Evolutionary conservation across 345 rosid genomes (phyloP), one percentile per base, ranked within the genome.

Genomic region (Erodium maritimum): DNA sequence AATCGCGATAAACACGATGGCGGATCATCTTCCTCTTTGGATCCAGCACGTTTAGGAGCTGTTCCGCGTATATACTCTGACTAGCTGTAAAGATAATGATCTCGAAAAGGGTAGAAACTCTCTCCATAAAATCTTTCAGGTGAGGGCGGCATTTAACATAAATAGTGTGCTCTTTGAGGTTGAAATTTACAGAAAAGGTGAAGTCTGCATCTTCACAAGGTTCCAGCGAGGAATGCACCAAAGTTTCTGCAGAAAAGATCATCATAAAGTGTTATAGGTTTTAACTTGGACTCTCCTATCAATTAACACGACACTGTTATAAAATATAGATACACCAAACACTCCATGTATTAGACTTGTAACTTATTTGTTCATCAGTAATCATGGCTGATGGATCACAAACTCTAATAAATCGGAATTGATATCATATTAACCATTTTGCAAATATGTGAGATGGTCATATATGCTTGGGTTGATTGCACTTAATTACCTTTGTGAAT

Each of bases 31-130:
- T 94, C 78, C 95, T 85, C 77, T 76, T 90, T 23, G 99, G 99
- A 71, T 94, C 99, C n/a, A 94, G 97, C 67, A 94, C 91, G 66
- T 94, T 90, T 66, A 94, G 81, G 58, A 94, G 97, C 61, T 94
- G 97, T 65, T 87, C 97, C 0, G 99, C 99, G 61, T 94, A 94
- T 50, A 94, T 90, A 59, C 97, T 90, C 73, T 87, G 97, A 71
- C 99, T 94, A 50, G 99, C 99, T 19, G 99, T 94, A 72, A 94
- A 94, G 70, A 94, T 87, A 51, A 87, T 81, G 55, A 94, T 85
- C 84, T 94, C 97, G 61, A 94, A 94, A 23, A 85, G 83, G 67
- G 79, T 37, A 10, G 97, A 70, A 60, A 84, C 90, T 71, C 89
- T 76, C 70, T 94, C 99, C 93, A 90, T 72, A 67, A 94, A 94